Evolutionary conservation across 2,329 filamentous ascomycete species (phyloP).

Genomic region (Exserohilum turcica): DNA sequence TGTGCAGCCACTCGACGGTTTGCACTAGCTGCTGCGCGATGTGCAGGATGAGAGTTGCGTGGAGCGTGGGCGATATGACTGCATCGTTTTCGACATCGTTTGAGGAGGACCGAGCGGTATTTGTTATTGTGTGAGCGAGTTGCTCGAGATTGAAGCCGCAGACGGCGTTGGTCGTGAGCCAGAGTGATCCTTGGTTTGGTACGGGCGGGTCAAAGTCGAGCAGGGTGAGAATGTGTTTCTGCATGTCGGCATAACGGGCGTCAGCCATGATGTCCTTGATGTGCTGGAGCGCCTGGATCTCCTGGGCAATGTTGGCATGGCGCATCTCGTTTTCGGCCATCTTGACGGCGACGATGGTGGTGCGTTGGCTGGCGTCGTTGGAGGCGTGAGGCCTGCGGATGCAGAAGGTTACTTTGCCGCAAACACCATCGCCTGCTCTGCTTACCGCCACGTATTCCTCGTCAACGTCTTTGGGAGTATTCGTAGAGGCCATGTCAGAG

Average conservation of each 20-base stretch:
- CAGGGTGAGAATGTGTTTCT: background rate
- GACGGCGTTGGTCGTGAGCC: background rate
- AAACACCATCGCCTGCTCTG: background rate
- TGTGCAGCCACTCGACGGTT: background rate
- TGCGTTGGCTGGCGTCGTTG: background rate
- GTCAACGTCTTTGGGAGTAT: background rate
- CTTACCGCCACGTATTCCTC: background rate
- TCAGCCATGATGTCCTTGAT: background rate
- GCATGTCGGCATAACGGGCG: rapidly evolving
- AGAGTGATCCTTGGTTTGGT: background rate
- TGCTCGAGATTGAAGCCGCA: background rate
- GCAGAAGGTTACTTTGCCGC: background rate
- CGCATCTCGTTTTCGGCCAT: background rate
- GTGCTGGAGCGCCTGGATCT: background rate
- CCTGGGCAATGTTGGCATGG: background rate
- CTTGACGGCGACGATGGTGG: background rate
- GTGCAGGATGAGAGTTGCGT: background rate
- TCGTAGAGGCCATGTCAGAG: too few species aligned
- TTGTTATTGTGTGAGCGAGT: background rate
- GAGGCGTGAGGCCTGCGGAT: background rate
- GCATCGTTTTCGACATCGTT: rapidly evolving
- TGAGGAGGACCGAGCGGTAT: background rate
- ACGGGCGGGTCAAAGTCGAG: background rate
- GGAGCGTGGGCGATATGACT: background rate
- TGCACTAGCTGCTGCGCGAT: background rate